Conservation (phyloP, 495 filamentous ascomycete genomes). For the Pyronema omphalodes region DNA sequence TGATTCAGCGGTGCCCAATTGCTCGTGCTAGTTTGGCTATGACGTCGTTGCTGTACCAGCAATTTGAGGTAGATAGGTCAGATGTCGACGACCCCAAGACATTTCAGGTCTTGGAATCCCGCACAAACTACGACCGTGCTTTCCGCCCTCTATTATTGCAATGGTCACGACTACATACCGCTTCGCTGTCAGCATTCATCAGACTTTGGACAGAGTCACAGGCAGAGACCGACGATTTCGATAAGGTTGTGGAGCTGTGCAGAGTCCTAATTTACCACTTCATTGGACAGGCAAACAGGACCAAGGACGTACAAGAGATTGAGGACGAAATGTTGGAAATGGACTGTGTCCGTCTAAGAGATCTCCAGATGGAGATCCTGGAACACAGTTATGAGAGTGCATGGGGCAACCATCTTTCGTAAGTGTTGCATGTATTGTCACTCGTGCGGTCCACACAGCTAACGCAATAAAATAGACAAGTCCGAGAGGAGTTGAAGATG, state of each 20-base stretch:
- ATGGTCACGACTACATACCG: slow-evolving; percentile 88
- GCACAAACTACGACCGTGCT: slow-evolving; percentile 61
- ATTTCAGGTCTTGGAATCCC: slow-evolving; percentile 58
- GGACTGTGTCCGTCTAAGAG: slow-evolving; percentile 54
- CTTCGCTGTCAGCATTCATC: slow-evolving; percentile 74
- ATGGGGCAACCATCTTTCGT: slow-evolving; percentile 70
- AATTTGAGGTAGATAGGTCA: slow-evolving; percentile 83
- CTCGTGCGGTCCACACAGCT: slow-evolving; percentile 5
- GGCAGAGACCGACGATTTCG: slow-evolving; percentile 69
- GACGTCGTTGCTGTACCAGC: slow-evolving; percentile 76
- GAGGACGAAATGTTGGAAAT: slow-evolving; percentile 78
- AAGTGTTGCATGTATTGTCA: not conserved
- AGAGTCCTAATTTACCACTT: slow-evolving; percentile 84
- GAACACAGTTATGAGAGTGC: slow-evolving; percentile 82
- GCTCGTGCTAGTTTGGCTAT: slow-evolving; percentile 74
- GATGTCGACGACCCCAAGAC: slow-evolving; percentile 64
- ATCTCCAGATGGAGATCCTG: slow-evolving; percentile 87
- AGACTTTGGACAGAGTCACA: slow-evolving; percentile 80
- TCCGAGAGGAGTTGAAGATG: slow-evolving; percentile 80
- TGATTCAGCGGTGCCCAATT: slow-evolving; percentile 65
- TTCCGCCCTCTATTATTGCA: slow-evolving; percentile 81
- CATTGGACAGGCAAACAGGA: slow-evolving; percentile 63
- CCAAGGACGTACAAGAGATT: slow-evolving; percentile 70
- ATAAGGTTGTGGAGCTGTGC: slow-evolving; percentile 77
- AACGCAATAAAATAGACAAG: slow-evolving; percentile 35